Conservation (phyloP, 495 filamentous ascomycete genomes). For the Zalerion maritima region DNA sequence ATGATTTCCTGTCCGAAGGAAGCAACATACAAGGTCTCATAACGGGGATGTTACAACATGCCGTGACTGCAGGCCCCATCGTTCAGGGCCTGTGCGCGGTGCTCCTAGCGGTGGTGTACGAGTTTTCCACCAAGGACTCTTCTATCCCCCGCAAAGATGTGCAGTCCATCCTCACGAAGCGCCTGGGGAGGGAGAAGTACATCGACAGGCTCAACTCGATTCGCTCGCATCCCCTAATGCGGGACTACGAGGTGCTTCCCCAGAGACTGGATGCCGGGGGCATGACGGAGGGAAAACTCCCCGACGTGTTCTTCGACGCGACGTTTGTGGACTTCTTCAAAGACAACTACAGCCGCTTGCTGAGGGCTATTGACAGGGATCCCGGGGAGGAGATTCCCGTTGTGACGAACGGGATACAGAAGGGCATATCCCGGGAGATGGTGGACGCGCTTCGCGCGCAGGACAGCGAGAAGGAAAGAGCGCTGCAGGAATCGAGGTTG, state of each 20-base stretch:
- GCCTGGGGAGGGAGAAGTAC: constrained; percentile 77
- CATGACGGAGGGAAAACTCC: no score
- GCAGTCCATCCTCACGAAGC: constrained; percentile 62
- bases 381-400: constrained; percentile 73
- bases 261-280: constrained; percentile 47
- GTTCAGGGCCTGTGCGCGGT: constrained; percentile 72
- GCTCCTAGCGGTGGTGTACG: constrained; percentile 79
- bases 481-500: constrained; percentile 51
- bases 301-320: constrained; percentile 74
- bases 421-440: constrained; percentile 68
- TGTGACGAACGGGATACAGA: constrained; percentile 61
- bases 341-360: constrained; percentile 79
- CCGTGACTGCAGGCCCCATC: constrained; percentile 49
- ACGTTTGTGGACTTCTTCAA: constrained; percentile 90
- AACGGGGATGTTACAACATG: constrained; percentile 36
- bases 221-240: constrained; percentile 64
- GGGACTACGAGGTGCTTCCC: constrained; percentile 81
- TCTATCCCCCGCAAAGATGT: constrained; percentile 73
- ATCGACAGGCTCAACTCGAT: constrained; percentile 70
- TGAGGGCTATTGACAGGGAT: constrained; percentile 80
- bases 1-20: constrained; percentile 91
- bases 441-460: constrained; percentile 72
- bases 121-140: constrained; percentile 95
- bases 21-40: constrained; percentile 78
- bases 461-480: constrained; percentile 54